These are phyloP conservation scores for Hemisphaericaspora lyxosophila DNA, from an alignment of 1,139 yeast genomes.

Conservation along the genomic window DNA sequence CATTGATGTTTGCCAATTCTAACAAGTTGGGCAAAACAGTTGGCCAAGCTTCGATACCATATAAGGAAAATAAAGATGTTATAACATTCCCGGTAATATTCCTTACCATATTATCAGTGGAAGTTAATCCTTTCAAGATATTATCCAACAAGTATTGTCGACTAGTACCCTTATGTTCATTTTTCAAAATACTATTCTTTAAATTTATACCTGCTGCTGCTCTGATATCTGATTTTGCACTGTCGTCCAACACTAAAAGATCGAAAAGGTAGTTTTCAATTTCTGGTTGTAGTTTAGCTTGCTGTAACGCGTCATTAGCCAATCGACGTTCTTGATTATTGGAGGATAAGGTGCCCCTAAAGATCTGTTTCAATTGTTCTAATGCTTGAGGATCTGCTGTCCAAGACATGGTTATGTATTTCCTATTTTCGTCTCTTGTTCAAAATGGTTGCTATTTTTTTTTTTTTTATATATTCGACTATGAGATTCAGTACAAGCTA, in stretches of 20 bases:
- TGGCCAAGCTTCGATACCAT: constrained; percentile 77
- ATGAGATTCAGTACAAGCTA: no score
- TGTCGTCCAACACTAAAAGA: constrained; percentile 57
- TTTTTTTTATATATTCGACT: no score
- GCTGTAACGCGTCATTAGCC: constrained; percentile 63
- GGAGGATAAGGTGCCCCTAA: constrained; percentile 66
- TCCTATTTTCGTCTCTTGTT: not conserved
- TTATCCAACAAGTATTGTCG: constrained; percentile 60
- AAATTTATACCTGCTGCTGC: constrained; percentile 88
- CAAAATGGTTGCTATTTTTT: constrained; percentile 1
- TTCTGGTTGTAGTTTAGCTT: constrained; percentile 70
- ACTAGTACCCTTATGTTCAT: constrained; percentile 20
- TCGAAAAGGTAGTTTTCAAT: constrained; percentile 75
- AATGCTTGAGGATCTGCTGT: constrained; percentile 61
- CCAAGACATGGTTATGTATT: constrained; percentile 41
- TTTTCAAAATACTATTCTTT: constrained; percentile 63
- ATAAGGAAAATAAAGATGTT: constrained; percentile 73
- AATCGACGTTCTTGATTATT: constrained; percentile 55
- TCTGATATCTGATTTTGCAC: constrained; percentile 56
- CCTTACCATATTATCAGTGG: constrained; percentile 60
- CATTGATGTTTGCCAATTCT: constrained; percentile 43
- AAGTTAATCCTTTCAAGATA: constrained; percentile 68
- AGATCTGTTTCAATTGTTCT: constrained; percentile 60
- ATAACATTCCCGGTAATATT: constrained; percentile 90
- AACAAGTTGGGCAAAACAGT: constrained; percentile 66